Percentiles rank a stretch among this genome's conserved stretches.
Evolutionary conservation across 2,329 filamentous ascomycete genomes (phyloP).

Genomic region (Teratosphaeria epicoccoides): DNA sequence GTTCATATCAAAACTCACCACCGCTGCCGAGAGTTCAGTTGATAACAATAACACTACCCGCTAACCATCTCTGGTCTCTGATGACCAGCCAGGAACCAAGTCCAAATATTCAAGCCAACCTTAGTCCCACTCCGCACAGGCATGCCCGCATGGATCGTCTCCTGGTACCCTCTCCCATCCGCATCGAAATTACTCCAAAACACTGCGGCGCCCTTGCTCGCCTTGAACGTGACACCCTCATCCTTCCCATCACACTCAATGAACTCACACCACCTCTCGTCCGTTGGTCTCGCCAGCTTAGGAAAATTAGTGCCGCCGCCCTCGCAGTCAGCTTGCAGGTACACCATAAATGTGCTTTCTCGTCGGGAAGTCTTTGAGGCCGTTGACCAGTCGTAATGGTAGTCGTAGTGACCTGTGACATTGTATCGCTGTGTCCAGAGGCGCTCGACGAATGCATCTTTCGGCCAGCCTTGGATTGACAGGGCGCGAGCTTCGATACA

Average conservation of each 20-base stretch:
- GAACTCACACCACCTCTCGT: slow-evolving; percentile 45
- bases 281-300: slow-evolving; percentile 34
- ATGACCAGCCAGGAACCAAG: slow-evolving; percentile 34
- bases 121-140: slow-evolving; percentile 47
- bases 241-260: slow-evolving; percentile 38
- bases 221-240: slow-evolving; percentile 46
- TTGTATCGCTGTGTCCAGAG: slow-evolving; percentile 52
- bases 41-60: neutral
- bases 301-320: slow-evolving; percentile 55
- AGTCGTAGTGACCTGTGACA: slow-evolving; percentile 46
- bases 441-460: slow-evolving; percentile 48
- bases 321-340: slow-evolving; percentile 41
- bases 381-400: slow-evolving; percentile 50
- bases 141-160: slow-evolving; percentile 52
- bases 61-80: neutral
- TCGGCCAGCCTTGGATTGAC: slow-evolving; percentile 50
- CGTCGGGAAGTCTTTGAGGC: slow-evolving; percentile 26
- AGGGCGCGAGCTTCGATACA: slow-evolving; percentile 50
- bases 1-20: neutral
- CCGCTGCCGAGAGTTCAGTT: neutral
- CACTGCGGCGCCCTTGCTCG: slow-evolving; percentile 47
- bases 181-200: slow-evolving; percentile 51
- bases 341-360: slow-evolving; percentile 53
- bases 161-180: slow-evolving; percentile 46
- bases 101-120: slow-evolving; percentile 56